A percentile compares a stretch with the other conserved stretches of the same genome.
These are phyloP conservation scores for Fagus sylvatica DNA, from an alignment of 306 rosid genomes.

Conservation along the genomic window DNA sequence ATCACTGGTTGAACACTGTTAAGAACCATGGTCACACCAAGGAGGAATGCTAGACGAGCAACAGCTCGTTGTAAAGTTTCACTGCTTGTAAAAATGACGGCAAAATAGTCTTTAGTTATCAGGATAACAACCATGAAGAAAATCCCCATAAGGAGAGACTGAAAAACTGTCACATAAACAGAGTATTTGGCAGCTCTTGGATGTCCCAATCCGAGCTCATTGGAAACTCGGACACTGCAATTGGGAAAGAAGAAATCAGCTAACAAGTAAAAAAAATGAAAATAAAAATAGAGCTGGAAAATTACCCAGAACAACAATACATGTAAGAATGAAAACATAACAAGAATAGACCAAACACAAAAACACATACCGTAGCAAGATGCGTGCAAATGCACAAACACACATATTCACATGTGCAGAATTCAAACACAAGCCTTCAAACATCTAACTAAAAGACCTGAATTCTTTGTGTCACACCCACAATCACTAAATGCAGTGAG, in stretches of 20 bases:
- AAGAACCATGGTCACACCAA: conserved; percentile 72
- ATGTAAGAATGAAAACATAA: neutral
- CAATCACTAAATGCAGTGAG: too few species aligned
- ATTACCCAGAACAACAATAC: neutral
- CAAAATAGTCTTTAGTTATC: conserved; percentile 44
- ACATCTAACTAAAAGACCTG: too few species aligned
- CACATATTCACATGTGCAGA: too few species aligned
- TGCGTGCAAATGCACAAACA: neutral
- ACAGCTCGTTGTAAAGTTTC: conserved; percentile 49
- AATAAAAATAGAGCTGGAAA: neutral
- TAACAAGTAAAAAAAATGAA: neutral
- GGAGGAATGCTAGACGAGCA: conserved; percentile 55
- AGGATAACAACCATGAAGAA: conserved; percentile 52
- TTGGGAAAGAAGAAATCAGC: neutral
- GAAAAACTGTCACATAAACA: conserved; percentile 59
- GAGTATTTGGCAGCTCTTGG: conserved; percentile 78
- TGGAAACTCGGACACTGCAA: conserved; percentile 58
- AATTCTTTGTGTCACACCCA: too few species aligned
- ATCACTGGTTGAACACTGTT: conserved; percentile 87
- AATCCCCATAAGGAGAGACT: conserved; percentile 72
- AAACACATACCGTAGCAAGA: neutral
- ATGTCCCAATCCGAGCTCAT: conserved; percentile 70
- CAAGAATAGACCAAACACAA: neutral
- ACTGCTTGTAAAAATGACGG: conserved; percentile 61
- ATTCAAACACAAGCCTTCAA: too few species aligned